These are phyloP conservation scores for Hanseniaspora lindneri DNA, from an alignment of 805 yeast species.

Conservation along the genomic window DNA sequence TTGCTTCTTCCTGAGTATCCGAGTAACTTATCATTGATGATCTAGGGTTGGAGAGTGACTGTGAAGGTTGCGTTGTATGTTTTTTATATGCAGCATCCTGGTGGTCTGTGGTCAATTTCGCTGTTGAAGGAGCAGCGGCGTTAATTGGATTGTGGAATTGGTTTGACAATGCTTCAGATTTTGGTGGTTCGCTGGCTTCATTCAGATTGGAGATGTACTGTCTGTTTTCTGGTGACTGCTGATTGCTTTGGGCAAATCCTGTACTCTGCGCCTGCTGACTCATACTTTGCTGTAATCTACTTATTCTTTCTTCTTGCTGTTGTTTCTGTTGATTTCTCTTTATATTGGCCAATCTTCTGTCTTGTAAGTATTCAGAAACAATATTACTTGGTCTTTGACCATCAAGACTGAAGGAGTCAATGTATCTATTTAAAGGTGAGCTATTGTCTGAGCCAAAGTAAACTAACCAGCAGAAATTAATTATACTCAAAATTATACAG, in stretches of 20 bases:
- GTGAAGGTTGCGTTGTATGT: constrained; percentile 15
- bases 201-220: constrained; percentile 33
- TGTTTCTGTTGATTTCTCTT: constrained; percentile 16
- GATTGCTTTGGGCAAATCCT: constrained; percentile 4
- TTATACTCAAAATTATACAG: constrained; percentile 65
- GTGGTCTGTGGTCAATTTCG: constrained; percentile 9
- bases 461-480: constrained; percentile 73
- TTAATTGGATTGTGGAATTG: constrained; percentile 14
- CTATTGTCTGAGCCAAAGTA: constrained; percentile 86
- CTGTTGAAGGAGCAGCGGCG: constrained; percentile 21
- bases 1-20: constrained; percentile 26
- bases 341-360: constrained; percentile 13
- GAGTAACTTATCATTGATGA: constrained; percentile 30
- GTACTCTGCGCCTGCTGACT: constrained; percentile 18
- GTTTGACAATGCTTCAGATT: constrained; percentile 18
- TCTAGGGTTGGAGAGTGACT: constrained; percentile 24
- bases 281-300: constrained; percentile 18
- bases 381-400: constrained; percentile 33
- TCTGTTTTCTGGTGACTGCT: constrained; percentile 17
- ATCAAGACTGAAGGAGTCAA: constrained; percentile 67
- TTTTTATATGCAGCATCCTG: background rate
- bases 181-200: constrained; percentile 20
- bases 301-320: constrained; percentile 15
- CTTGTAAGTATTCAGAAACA: constrained; percentile 18
- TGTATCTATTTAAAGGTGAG: constrained; percentile 72